Percentiles rank a stretch among this genome's conserved stretches.
Evolutionary conservation across 805 yeast genomes (phyloP).

Genomic region (Torulaspora indica): DNA sequence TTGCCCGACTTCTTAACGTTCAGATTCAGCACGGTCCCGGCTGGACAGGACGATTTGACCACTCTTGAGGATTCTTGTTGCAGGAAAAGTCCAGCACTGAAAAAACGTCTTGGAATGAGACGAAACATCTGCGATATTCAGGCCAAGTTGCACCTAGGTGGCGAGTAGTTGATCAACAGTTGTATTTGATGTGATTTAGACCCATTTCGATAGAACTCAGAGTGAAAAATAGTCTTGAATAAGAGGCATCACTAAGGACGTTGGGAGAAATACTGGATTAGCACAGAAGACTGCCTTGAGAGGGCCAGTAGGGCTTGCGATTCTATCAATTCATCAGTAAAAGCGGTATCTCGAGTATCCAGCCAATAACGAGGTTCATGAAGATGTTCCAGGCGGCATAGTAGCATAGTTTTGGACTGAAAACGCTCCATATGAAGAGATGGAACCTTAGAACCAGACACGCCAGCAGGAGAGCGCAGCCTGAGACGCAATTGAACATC

Average conservation of each 20-base stretch:
- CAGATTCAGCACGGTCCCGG: constrained; percentile 69
- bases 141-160: not conserved
- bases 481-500: constrained; percentile 56
- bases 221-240: not conserved
- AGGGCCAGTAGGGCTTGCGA: not conserved
- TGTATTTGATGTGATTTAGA: not conserved
- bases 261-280: not conserved
- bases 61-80: constrained; percentile 7
- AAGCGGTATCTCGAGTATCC: constrained; percentile 24
- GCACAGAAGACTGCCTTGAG: not conserved
- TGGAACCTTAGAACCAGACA: constrained; percentile 77
- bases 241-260: not conserved
- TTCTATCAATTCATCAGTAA: not conserved
- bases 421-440: constrained; percentile 95
- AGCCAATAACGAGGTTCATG: constrained; percentile 43
- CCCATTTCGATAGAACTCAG: not conserved
- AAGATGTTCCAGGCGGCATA: constrained; percentile 68
- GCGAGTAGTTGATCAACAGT: not conserved
- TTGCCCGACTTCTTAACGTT: constrained; percentile 75
- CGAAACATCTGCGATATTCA: constrained; percentile 3
- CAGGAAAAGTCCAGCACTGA: not conserved
- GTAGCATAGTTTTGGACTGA: constrained; percentile 85
- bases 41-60: constrained; percentile 49
- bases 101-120: constrained; percentile 9
- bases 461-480: constrained; percentile 56